Evolutionary conservation across 2,329 filamentous ascomycete species (phyloP).

Genomic region (Fusarium verrucosum): DNA sequence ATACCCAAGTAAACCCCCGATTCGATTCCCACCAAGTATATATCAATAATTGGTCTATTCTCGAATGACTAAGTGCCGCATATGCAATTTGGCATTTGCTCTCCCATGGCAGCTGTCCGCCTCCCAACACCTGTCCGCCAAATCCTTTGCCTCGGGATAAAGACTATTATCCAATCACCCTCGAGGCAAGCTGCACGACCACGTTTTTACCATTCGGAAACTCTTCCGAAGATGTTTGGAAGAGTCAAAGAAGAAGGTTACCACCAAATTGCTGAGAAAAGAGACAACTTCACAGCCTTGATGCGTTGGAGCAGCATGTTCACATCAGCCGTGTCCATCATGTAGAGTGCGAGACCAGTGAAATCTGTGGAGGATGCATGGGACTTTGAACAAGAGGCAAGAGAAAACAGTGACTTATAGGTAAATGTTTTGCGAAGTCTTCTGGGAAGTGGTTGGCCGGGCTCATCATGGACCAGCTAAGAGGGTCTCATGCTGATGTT

Average conservation of each 20-base stretch:
- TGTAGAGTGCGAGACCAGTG: neutral
- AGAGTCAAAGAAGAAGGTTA: constrained; percentile 50
- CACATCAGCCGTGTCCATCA: neutral
- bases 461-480: neutral
- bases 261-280: constrained; percentile 61
- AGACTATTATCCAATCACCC: constrained; percentile 66
- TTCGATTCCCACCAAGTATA: rapidly evolving
- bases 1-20: too few species aligned
- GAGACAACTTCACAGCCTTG: constrained; percentile 38
- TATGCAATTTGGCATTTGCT: constrained; percentile 72
- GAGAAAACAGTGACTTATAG: too few species aligned
- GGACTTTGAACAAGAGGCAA: too few species aligned
- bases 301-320: neutral
- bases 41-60: constrained; percentile 44
- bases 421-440: neutral
- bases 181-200: constrained; percentile 62
- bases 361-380: too few species aligned
- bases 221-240: neutral
- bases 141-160: constrained; percentile 57
- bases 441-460: neutral
- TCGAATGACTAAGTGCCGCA: constrained; percentile 73
- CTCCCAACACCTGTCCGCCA: constrained; percentile 63
- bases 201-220: constrained; percentile 62
- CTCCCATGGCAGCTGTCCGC: constrained; percentile 68
- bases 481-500: neutral